Evolutionary conservation across 2,329 filamentous ascomycete genomes (phyloP).

Genomic region (Torrubiella hemipterigena): DNA sequence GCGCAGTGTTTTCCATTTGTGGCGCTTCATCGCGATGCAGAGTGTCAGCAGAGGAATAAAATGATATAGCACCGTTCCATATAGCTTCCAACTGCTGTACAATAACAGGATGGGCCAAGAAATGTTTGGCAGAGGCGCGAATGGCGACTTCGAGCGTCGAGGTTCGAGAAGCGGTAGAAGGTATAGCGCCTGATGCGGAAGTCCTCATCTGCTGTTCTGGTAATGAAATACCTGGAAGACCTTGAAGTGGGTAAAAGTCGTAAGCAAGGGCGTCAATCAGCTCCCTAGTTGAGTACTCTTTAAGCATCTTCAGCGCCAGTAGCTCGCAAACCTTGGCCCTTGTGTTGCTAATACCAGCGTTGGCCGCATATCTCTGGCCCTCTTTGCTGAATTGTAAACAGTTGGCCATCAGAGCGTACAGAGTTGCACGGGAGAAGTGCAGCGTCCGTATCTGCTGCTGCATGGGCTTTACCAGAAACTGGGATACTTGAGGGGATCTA

Average conservation of each 20-base stretch:
- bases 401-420: constrained; percentile 88
- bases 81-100: constrained; percentile 94
- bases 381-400: constrained; percentile 90
- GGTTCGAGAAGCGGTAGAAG: constrained; percentile 57
- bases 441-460: constrained; percentile 75
- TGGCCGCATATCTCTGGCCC: constrained; percentile 67
- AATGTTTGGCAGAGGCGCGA: constrained; percentile 81
- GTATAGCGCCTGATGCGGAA: constrained; percentile 28
- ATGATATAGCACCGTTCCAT: constrained; percentile 91
- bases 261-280: constrained; percentile 91
- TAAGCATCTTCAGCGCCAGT: constrained; percentile 76
- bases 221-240: constrained; percentile 42
- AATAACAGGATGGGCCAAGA: constrained; percentile 81
- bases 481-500: constrained; percentile 87
- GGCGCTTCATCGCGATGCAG: constrained; percentile 51
- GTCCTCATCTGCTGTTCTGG: constrained; percentile 19
- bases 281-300: constrained; percentile 80
- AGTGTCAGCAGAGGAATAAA: constrained; percentile 78
- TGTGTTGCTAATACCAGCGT: constrained; percentile 72
- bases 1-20: constrained; percentile 12
- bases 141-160: constrained; percentile 91
- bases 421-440: constrained; percentile 74
- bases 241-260: constrained; percentile 87
- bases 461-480: constrained; percentile 92
- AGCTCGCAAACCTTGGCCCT: constrained; percentile 84